phyloP scores from a whole-genome alignment of 768 basidiomycete genomes.

The Panus rudis region DNA sequence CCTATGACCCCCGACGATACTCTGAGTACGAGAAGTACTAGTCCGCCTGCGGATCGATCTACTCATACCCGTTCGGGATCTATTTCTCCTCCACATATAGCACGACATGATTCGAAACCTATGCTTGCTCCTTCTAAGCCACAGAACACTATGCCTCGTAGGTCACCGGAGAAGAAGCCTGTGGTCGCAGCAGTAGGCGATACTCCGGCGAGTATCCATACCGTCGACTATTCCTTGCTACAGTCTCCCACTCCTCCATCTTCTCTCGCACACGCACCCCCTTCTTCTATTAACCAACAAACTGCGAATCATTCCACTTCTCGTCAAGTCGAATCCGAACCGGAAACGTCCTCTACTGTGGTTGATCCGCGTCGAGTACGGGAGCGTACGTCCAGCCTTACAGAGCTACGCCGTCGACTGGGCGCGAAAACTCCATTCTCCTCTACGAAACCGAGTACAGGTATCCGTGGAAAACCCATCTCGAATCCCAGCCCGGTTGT shows the following conservation, averaged over 20 bases:
- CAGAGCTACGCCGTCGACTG: constrained; percentile 1
- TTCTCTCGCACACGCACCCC: constrained; percentile 7
- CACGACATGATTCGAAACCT: background rate
- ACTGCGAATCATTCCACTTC: background rate
- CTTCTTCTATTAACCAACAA: background rate
- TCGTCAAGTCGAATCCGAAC: constrained; percentile 6
- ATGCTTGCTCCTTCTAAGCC: constrained; percentile 1
- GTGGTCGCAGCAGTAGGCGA: constrained; percentile 7
- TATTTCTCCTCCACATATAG: constrained; percentile 4
- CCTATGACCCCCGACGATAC: constrained; percentile 26
- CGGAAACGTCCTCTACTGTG: constrained; percentile 1
- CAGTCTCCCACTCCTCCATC: constrained; percentile 12
- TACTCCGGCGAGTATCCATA: constrained; percentile 12
- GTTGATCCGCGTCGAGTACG: too few species aligned
- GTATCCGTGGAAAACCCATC: constrained; percentile 1
- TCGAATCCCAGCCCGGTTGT: constrained; percentile 5
- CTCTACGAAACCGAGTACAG: background rate
- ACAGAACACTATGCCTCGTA: constrained; percentile 3
- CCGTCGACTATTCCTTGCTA: constrained; percentile 16
- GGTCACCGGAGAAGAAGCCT: constrained; percentile 1
- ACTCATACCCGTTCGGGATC: constrained; percentile 7
- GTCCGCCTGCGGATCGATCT: constrained; percentile 9
- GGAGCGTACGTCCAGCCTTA: constrained; percentile 1
- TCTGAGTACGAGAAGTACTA: constrained; percentile 16
- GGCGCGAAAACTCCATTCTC: too few species aligned